Conservation (phyloP, 2,329 filamentous ascomycete species). For the Paramyrothecium sp. region DNA sequence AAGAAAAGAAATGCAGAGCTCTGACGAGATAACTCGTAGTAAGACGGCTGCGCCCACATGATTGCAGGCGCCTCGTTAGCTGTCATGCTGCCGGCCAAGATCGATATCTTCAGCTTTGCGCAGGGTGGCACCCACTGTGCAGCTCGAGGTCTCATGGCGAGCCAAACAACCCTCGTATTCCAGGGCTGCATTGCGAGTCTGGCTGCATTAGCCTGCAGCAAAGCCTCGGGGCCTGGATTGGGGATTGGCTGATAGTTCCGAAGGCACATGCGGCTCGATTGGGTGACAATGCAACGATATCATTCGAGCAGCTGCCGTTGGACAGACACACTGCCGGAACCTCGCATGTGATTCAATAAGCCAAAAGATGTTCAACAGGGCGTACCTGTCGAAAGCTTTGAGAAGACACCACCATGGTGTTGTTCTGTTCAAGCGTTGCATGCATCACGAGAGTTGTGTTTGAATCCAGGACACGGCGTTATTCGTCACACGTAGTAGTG, state of each 20-base stretch:
- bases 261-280: neutral
- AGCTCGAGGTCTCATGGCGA: neutral
- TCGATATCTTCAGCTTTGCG: neutral
- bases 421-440: too few species aligned
- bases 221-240: neutral
- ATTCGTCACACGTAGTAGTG: too few species aligned
- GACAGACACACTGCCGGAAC: neutral
- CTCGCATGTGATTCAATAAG: neutral
- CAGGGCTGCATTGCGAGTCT: neutral
- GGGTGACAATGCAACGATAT: neutral
- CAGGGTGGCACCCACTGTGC: neutral
- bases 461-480: too few species aligned
- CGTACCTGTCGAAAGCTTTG: too few species aligned
- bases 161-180: neutral
- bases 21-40: neutral
- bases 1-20: too few species aligned
- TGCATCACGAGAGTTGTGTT: too few species aligned
- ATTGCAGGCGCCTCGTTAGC: neutral
- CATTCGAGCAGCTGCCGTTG: neutral
- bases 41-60: too few species aligned
- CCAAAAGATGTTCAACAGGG: too few species aligned
- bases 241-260: neutral
- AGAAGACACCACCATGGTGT: too few species aligned
- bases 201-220: slow-evolving; percentile 3
- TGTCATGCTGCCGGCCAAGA: neutral